These are phyloP conservation scores for Pseudocercospora fijiensis DNA, from an alignment of 2,329 filamentous ascomycete genomes.

Conservation along the genomic window DNA sequence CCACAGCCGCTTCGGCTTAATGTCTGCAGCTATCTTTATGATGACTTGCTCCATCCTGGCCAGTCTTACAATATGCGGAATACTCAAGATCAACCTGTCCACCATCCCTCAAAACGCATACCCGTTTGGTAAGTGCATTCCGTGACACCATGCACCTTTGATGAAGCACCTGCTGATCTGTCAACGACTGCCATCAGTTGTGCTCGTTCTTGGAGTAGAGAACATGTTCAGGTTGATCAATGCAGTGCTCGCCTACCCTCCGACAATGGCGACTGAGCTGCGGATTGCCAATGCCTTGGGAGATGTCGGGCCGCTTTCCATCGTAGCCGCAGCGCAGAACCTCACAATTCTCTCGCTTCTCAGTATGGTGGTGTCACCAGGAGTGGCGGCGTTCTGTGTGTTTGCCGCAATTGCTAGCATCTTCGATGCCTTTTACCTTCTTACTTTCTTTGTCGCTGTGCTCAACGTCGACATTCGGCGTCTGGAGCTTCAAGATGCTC, in stretches of 20 bases:
- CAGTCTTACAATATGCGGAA: slow-evolving; percentile 75
- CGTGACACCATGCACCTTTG: too few species aligned
- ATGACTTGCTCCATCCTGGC: slow-evolving; percentile 68
- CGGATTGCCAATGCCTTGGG: slow-evolving; percentile 73
- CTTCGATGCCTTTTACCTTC: slow-evolving; percentile 74
- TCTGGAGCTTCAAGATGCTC: slow-evolving; percentile 71
- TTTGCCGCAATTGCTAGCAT: slow-evolving; percentile 73
- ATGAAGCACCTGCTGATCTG: not conserved
- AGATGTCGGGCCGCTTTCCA: slow-evolving; percentile 67
- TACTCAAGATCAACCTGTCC: slow-evolving; percentile 72
- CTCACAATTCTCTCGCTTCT: slow-evolving; percentile 64
- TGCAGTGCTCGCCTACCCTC: slow-evolving; percentile 69
- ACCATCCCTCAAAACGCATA: slow-evolving; percentile 73
- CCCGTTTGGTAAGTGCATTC: slow-evolving; percentile 51
- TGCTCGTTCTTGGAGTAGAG: slow-evolving; percentile 73
- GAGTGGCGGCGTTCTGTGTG: slow-evolving; percentile 71
- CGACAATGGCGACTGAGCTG: slow-evolving; percentile 65
- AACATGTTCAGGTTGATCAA: slow-evolving; percentile 75
- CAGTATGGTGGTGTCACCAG: slow-evolving; percentile 66
- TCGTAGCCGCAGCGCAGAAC: slow-evolving; percentile 68
- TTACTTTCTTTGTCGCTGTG: slow-evolving; percentile 77
- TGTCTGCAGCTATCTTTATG: slow-evolving; percentile 68
- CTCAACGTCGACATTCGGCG: slow-evolving; percentile 76
- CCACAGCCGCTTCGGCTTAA: slow-evolving; percentile 71
- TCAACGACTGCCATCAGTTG: slow-evolving; percentile 48